A percentile compares a stretch with the other conserved stretches of the same genome.
Conservation (phyloP, 192 early-diverging fungal genomes). For the Obelidium mucronatum region DNA sequence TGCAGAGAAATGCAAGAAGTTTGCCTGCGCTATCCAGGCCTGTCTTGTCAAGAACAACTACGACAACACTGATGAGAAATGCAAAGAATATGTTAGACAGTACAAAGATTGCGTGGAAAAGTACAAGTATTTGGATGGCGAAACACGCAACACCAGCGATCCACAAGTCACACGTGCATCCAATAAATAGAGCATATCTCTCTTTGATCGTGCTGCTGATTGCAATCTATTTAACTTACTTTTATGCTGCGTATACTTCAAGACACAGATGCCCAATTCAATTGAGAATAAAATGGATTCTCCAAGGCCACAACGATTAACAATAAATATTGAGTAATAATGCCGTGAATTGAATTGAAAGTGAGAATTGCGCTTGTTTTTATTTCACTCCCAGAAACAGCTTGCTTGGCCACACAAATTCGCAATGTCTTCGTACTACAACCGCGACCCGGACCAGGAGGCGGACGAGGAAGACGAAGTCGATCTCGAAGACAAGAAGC, state of each 20-base stretch:
- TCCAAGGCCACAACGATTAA: no score
- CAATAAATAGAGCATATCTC: background rate
- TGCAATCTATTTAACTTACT: no score
- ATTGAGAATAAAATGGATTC: no score
- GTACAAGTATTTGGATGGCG: background rate
- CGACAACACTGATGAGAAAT: constrained; percentile 15
- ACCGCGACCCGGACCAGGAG: constrained; percentile 11
- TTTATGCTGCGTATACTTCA: no score
- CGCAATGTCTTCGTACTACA: background rate
- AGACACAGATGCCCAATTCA: no score
- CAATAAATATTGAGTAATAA: background rate
- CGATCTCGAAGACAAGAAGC: constrained; percentile 12
- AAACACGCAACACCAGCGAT: background rate
- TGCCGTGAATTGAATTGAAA: background rate
- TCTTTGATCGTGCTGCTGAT: background rate
- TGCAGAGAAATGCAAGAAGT: constrained; percentile 19
- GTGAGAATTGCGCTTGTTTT: background rate
- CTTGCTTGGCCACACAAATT: background rate
- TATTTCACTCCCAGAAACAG: background rate
- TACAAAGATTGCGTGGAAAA: constrained; percentile 14
- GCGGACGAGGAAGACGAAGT: constrained; percentile 25
- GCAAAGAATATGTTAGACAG: background rate
- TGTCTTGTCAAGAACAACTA: constrained; percentile 21
- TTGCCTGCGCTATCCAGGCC: constrained; percentile 22
- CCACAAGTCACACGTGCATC: background rate